A percentile compares a stretch with the other conserved stretches of the same genome.
Evolutionary conservation across 495 filamentous ascomycete species (phyloP).

Genomic region (Astrothelium macrocarpum): DNA sequence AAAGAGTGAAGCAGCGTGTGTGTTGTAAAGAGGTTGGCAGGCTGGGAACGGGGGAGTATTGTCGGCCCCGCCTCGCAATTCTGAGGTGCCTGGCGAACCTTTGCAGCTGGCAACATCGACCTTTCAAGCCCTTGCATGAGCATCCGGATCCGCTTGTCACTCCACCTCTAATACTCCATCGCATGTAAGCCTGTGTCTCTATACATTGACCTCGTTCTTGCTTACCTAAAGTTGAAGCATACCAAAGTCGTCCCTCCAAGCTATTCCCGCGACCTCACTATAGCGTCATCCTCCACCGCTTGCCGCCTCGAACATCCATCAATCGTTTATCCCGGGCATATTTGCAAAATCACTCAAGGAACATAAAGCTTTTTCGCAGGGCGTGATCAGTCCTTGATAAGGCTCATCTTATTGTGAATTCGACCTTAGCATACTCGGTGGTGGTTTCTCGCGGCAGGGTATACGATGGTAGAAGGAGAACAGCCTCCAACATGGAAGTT

Average conservation of each 20-base stretch:
- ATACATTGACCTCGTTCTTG: neutral
- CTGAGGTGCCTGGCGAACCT: neutral
- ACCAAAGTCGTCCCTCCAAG: neutral
- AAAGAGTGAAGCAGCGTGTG: neutral
- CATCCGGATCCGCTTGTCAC: neutral
- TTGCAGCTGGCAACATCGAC: neutral
- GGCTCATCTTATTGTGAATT: neutral
- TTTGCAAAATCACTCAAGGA: neutral
- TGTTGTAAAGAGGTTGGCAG: neutral
- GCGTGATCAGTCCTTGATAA: neutral
- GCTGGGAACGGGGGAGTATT: neutral
- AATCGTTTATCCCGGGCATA: neutral
- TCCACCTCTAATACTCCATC: neutral
- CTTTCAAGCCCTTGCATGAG: slow-evolving; percentile 4
- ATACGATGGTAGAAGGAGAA: slow-evolving; percentile 7
- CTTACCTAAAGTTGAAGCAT: neutral
- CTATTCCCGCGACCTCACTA: neutral
- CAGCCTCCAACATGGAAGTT: slow-evolving; percentile 95
- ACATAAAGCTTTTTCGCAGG: neutral
- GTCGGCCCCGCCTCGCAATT: slow-evolving; percentile 5
- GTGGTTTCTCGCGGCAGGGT: neutral
- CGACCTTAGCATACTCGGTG: neutral
- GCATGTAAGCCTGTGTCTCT: neutral
- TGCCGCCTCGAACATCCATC: neutral
- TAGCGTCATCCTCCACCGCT: slow-evolving; percentile 6